phyloP scores from a whole-genome alignment of 768 basidiomycete genomes.

The Naganishia randhawae region DNA sequence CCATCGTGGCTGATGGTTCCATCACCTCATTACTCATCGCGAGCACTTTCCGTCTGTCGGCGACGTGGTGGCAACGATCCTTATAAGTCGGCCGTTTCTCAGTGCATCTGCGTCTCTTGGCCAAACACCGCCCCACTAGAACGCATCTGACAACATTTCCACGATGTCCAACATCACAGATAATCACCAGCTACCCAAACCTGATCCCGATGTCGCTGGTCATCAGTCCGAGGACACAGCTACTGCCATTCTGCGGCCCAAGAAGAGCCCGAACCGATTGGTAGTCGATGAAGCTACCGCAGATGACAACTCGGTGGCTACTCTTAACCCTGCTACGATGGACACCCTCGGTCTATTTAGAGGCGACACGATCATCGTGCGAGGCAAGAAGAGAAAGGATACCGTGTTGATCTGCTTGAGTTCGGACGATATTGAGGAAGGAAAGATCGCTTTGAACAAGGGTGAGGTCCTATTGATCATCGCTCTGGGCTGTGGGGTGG shows the following conservation, averaged over 20 bases:
- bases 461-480: no score
- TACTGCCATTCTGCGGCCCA: conserved; percentile 90
- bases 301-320: conserved; percentile 99
- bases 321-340: conserved; percentile 94
- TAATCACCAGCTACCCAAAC: conserved; percentile 6
- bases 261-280: conserved; percentile 98
- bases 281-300: conserved; percentile 90
- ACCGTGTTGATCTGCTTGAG: conserved; percentile 95
- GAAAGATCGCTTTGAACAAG: conserved; percentile 97
- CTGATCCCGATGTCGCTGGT: conserved; percentile 59
- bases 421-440: conserved; percentile 95
- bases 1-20: conserved; percentile 12
- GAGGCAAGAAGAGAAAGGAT: conserved; percentile 95
- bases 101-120: not conserved
- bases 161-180: conserved; percentile 5
- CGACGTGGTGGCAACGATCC: conserved; percentile 1
- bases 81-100: conserved; percentile 16
- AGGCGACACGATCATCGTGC: conserved; percentile 91
- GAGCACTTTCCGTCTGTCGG: conserved; percentile 2
- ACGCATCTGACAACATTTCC: not conserved
- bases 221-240: conserved; percentile 66
- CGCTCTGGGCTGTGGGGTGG: no score
- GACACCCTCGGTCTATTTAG: conserved; percentile 88
- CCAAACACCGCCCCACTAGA: not conserved
- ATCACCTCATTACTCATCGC: conserved; percentile 20